A percentile compares a stretch with the other conserved stretches of the same genome.
phyloP scores from a whole-genome alignment of 345 rosid species.

The Ricinus communis region DNA sequence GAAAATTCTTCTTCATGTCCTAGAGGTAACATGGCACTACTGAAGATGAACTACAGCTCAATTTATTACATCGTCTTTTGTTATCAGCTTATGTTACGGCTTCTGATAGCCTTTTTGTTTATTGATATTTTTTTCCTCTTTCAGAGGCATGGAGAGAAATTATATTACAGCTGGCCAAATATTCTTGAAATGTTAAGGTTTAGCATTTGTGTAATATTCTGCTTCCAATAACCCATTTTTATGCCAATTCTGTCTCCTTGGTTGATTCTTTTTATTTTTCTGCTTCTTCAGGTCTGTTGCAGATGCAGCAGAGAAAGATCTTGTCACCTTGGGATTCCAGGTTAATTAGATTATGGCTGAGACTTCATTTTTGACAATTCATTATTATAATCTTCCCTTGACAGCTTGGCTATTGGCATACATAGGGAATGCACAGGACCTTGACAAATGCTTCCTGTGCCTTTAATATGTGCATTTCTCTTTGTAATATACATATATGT shows the following conservation, averaged over 20 bases:
- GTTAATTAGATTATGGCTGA: conserved; percentile 40
- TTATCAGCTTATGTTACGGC: conserved; percentile 10
- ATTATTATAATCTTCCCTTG: not conserved
- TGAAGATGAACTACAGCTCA: conserved; percentile 3
- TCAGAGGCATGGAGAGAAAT: conserved; percentile 92
- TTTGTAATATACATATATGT: no score
- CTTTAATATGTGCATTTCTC: not conserved
- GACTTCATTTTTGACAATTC: conserved; percentile 8
- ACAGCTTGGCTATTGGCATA: not conserved
- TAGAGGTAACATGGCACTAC: conserved; percentile 63
- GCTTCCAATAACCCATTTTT: not conserved
- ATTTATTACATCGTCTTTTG: not conserved
- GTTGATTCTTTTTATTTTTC: conserved; percentile 15
- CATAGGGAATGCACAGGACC: not conserved
- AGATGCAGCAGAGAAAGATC: conserved; percentile 90
- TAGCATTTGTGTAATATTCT: conserved; percentile 21
- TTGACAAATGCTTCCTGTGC: not conserved
- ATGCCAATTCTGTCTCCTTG: conserved; percentile 15
- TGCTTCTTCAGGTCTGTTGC: conserved; percentile 74
- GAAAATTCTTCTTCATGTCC: conserved; percentile 92
- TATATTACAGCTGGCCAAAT: conserved; percentile 80
- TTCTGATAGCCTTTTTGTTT: conserved; percentile 6
- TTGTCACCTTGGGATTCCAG: conserved; percentile 92
- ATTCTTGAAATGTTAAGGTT: conserved; percentile 95
- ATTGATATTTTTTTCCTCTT: not conserved